Evolutionary conservation across 2,329 filamentous ascomycete species (phyloP).

Genomic region (Aspergillus calidoustus): DNA sequence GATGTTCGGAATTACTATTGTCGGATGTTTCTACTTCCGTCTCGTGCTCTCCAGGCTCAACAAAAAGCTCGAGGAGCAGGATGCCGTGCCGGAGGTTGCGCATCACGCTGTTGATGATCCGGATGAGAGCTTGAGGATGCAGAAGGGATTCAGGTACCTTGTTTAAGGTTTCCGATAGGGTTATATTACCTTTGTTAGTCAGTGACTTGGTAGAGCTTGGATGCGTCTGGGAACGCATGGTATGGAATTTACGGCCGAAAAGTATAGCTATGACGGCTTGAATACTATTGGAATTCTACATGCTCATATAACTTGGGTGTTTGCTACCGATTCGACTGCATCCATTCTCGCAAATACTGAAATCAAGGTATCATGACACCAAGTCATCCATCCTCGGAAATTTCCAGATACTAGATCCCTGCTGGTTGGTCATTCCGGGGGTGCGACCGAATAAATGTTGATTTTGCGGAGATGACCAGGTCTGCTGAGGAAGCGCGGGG

Average conservation of each 20-base stretch:
- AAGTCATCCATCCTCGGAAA: constrained; percentile 10
- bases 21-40: constrained; percentile 51
- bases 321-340: neutral
- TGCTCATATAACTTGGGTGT: neutral
- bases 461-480: constrained; percentile 21
- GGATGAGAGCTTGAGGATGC: constrained; percentile 32
- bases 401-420: neutral
- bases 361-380: constrained; percentile 14
- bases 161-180: constrained; percentile 18
- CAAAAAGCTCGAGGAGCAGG: constrained; percentile 28
- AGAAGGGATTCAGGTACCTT: constrained; percentile 35
- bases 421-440: constrained; percentile 11
- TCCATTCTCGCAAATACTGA: neutral
- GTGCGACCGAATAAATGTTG: constrained; percentile 12
- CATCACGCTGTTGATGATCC: neutral
- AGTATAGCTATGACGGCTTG: neutral
- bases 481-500: constrained; percentile 22
- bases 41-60: constrained; percentile 48
- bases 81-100: constrained; percentile 20
- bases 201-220: neutral
- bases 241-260: neutral
- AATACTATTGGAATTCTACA: neutral
- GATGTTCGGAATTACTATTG: constrained; percentile 66
- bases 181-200: neutral
- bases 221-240: neutral